Conservation (phyloP, 306 rosid genomes). For the Inga laurina region DNA sequence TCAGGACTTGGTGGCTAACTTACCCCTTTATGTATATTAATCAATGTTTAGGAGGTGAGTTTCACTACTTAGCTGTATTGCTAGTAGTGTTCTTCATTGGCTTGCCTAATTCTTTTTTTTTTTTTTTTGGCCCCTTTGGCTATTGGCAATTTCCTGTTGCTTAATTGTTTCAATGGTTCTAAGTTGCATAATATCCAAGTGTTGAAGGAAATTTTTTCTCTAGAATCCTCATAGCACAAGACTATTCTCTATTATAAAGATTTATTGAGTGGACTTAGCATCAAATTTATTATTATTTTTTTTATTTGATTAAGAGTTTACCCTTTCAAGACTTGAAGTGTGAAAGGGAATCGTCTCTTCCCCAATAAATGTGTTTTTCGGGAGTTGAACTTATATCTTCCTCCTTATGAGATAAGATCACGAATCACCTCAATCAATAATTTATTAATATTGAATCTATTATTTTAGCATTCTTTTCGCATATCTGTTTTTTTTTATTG, state of each 20-base stretch:
- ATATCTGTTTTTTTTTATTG: neutral
- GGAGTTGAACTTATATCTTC: no score
- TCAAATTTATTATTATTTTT: no score
- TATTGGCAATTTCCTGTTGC: slow-evolving; percentile 37
- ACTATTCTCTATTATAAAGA: neutral
- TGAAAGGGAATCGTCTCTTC: no score
- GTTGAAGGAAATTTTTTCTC: slow-evolving; percentile 30
- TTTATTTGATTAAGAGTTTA: no score
- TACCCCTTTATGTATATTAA: slow-evolving; percentile 49
- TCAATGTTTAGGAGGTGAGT: slow-evolving; percentile 40
- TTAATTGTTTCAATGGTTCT: neutral
- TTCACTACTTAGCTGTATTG: slow-evolving; percentile 8
- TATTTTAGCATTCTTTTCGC: neutral
- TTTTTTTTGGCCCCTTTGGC: slow-evolving; percentile 1
- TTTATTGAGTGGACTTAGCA: neutral
- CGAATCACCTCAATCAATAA: fast-evolving
- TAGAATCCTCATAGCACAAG: neutral
- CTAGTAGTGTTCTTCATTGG: slow-evolving; percentile 8
- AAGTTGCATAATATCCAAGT: neutral
- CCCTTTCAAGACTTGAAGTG: no score
- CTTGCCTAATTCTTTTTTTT: neutral
- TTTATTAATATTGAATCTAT: no score
- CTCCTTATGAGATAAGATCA: no score
- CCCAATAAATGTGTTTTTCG: no score
- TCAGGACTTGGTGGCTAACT: slow-evolving; percentile 28